These are phyloP conservation scores for Saccharomycopsis javanensis DNA, from an alignment of 805 yeast species.

Conservation along the genomic window DNA sequence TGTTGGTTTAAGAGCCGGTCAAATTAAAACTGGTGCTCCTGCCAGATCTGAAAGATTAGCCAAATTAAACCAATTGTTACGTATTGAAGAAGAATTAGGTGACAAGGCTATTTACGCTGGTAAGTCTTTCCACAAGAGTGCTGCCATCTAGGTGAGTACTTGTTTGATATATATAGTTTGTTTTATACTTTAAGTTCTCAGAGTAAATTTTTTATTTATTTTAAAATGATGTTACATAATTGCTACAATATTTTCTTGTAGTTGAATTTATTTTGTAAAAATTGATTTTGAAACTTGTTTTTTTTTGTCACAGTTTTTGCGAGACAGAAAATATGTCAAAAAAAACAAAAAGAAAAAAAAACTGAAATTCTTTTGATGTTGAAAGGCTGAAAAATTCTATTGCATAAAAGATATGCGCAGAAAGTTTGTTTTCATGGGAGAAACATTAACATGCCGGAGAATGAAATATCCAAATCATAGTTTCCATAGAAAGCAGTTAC, in stretches of 20 bases:
- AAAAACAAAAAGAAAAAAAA: too few species aligned
- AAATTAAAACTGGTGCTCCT: constrained; percentile 99
- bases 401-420: too few species aligned
- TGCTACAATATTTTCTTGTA: not conserved
- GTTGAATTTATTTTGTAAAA: not conserved
- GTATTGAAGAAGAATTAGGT: constrained; percentile 98
- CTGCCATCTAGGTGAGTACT: constrained; percentile 23
- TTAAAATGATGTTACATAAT: not conserved
- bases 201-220: not conserved
- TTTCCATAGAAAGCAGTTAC: too few species aligned
- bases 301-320: not conserved
- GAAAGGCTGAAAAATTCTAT: too few species aligned
- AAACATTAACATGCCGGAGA: too few species aligned
- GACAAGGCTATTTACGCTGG: constrained; percentile 97
- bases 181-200: not conserved
- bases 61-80: constrained; percentile 94
- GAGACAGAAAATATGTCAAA: too few species aligned
- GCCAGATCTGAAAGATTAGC: constrained; percentile 99
- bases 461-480: too few species aligned
- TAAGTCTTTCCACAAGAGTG: constrained; percentile 63
- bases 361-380: too few species aligned
- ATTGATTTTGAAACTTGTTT: too few species aligned
- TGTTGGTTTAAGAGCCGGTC: constrained; percentile 97
- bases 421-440: too few species aligned
- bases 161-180: not conserved